phyloP scores from a whole-genome alignment of 2,329 filamentous ascomycete genomes.

The Cercospora zeina region DNA sequence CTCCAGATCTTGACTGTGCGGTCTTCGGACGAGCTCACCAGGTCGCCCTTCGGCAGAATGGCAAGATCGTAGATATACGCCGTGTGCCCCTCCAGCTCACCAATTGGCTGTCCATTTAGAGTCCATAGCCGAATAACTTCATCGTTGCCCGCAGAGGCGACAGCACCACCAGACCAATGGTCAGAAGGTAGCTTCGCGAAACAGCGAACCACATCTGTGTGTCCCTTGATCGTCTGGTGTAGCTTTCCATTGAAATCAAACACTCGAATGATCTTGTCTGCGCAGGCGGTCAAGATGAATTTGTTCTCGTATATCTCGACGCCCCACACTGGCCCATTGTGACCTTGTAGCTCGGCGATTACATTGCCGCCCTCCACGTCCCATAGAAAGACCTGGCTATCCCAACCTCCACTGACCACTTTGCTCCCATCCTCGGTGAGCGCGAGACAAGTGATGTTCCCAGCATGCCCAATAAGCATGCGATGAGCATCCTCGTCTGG shows the following conservation, averaged over 20 bases:
- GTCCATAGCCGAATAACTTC: slow-evolving; percentile 86
- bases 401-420: slow-evolving; percentile 92
- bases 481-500: slow-evolving; percentile 78
- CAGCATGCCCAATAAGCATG: slow-evolving; percentile 78
- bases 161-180: slow-evolving; percentile 81
- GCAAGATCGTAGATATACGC: slow-evolving; percentile 91
- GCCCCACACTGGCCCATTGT: slow-evolving; percentile 85
- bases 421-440: slow-evolving; percentile 69
- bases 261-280: slow-evolving; percentile 84
- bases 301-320: slow-evolving; percentile 78
- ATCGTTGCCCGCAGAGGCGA: slow-evolving; percentile 93
- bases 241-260: slow-evolving; percentile 69
- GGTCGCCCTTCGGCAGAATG: slow-evolving; percentile 75
- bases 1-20: slow-evolving; percentile 90
- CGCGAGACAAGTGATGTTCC: slow-evolving; percentile 86
- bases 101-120: slow-evolving; percentile 71
- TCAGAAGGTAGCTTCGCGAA: slow-evolving; percentile 74
- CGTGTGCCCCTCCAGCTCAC: slow-evolving; percentile 81
- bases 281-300: slow-evolving; percentile 78
- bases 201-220: slow-evolving; percentile 83
- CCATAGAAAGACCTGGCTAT: slow-evolving; percentile 85
- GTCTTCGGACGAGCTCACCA: slow-evolving; percentile 91
- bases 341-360: slow-evolving; percentile 69
- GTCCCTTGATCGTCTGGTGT: slow-evolving; percentile 64
- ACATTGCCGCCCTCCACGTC: slow-evolving; percentile 80